Percentiles rank a stretch among this genome's conserved stretches.
Conservation (phyloP, 306 rosid species). For the Cucumis melo region DNA sequence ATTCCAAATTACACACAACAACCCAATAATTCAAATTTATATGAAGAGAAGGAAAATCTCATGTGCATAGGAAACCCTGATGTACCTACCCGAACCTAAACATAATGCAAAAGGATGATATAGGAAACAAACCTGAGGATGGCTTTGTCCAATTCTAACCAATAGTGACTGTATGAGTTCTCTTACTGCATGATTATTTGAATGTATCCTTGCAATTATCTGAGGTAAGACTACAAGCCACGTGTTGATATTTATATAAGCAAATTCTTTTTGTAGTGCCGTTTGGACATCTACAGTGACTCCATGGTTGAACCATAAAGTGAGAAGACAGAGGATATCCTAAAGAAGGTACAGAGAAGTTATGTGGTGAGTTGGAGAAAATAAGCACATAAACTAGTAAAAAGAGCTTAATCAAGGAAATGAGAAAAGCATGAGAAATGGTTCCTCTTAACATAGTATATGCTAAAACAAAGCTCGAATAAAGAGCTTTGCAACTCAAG, state of each 20-base stretch:
- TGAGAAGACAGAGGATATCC: conserved; percentile 96
- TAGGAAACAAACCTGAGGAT: conserved; percentile 76
- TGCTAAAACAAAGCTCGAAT: not conserved
- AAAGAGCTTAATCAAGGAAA: not conserved
- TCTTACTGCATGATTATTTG: conserved; percentile 80
- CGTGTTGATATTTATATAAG: conserved; percentile 81
- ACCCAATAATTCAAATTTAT: not conserved
- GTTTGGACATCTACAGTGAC: conserved; percentile 72
- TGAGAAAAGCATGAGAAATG: not conserved
- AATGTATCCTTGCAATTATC: conserved; percentile 96
- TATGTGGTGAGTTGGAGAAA: not conserved
- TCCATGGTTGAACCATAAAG: conserved; percentile 97
- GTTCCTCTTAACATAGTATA: not conserved
- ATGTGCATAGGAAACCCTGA: not conserved
- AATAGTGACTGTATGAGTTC: conserved; percentile 84
- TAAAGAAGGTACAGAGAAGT: conserved; percentile 17
- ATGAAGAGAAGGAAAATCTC: not conserved
- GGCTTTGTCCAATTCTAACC: conserved; percentile 93
- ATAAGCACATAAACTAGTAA: not conserved
- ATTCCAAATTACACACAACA: not conserved
- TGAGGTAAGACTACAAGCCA: conserved; percentile 98
- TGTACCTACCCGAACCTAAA: not conserved
- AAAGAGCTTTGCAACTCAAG: not conserved
- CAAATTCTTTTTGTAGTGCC: conserved; percentile 78
- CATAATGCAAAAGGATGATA: not conserved